Conservation (phyloP, 2,329 filamentous ascomycete genomes). For the Cryphonectria japonica region DNA sequence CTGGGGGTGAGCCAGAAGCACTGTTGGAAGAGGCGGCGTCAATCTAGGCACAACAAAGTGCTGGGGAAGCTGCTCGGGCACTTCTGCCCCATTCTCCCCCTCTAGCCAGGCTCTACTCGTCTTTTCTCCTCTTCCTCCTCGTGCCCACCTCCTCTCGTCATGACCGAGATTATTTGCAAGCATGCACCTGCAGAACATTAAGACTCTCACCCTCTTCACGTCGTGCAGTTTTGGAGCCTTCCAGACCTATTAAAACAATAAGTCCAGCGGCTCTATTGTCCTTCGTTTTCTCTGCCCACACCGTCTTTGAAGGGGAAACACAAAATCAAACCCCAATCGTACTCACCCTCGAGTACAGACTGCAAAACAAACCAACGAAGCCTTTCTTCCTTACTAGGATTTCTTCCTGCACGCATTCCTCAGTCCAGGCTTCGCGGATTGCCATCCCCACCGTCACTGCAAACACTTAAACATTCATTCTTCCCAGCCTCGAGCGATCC, state of each 20-base stretch:
- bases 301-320: slow-evolving; percentile 8
- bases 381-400: neutral
- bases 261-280: slow-evolving; percentile 2
- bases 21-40: neutral
- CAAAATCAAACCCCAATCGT: slow-evolving; percentile 2
- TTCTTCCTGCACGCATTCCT: neutral
- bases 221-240: slow-evolving; percentile 7
- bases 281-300: neutral
- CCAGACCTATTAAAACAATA: slow-evolving; percentile 5
- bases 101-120: neutral
- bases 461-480: neutral
- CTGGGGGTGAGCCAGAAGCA: neutral
- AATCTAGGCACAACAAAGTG: neutral
- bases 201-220: neutral
- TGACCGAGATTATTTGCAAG: slow-evolving; percentile 10
- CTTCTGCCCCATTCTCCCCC: neutral
- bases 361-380: neutral
- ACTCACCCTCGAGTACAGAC: slow-evolving; percentile 12
- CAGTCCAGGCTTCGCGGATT: no score
- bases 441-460: neutral
- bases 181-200: slow-evolving; percentile 22
- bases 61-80: slow-evolving; percentile 1
- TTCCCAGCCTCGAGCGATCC: neutral
- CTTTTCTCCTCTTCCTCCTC: neutral
- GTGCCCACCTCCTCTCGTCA: slow-evolving; percentile 10